Evolutionary conservation across 139 green algal species (phyloP), one percentile per base, ranked within the genome.

Genomic region (Coelastrella sp.): DNA sequence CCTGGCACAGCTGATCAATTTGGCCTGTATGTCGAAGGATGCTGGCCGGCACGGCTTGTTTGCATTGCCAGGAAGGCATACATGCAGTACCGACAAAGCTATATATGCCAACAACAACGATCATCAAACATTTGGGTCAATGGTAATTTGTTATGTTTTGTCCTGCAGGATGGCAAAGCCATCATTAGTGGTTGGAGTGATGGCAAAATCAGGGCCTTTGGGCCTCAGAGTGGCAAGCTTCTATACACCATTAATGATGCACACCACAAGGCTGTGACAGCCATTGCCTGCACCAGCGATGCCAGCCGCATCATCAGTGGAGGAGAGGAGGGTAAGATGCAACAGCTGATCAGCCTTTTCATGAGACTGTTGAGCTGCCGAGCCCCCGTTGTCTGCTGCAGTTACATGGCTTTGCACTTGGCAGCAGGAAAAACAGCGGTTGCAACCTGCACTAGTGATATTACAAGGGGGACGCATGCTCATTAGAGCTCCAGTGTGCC

Each of bases 221-320:
- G 94, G 0, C 96, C 96, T 0, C 96, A 98, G 90, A 96, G 84
- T 20, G 97, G 96, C 80, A 96, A 96, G 92, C 92, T 98, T 59
- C 81, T 98, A 57, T 98, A 96, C 94, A 96, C 92, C 65, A 97
- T 98, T 80, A 92, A 97, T 82, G 95, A 98, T 71, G 96, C 96
- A 11, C 96, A 99, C 93, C 93, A 94, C 17, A 95, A 95, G 73
- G 94, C 92, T 10, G 96, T 98, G 14, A 96, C 93, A 4, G 94
- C 97, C n/a, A 95, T 99, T 79, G 93, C 92, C 4, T 85, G 82
- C 65, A 96, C 94, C 7, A 86, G 64, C 5, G 95, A 97, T 92
- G 93, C 86, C 14, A 83, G 16, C 3, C 89, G 91, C 20, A 87
- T 98, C 57, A 94, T 98, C 88, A 95, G 80, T 17, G 97, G 97